Evolutionary conservation across 1,284 basidiomycete genomes (phyloP), one percentile per base, ranked within the genome.

Genomic region (Mycosarcoma maydis): DNA sequence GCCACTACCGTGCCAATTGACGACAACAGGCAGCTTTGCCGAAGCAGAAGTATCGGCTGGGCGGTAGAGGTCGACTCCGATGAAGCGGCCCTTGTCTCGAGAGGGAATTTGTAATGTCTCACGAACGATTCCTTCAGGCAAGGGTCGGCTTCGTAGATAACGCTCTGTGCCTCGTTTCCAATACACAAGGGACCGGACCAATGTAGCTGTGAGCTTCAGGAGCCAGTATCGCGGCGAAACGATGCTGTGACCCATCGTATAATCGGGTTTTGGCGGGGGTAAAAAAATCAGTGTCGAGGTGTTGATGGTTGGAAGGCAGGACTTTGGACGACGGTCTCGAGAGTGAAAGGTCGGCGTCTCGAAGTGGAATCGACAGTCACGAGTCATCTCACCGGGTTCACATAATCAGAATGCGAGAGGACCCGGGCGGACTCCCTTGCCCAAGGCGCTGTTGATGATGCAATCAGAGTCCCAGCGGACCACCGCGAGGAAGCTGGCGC

Each of bases 1-100:
- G 14, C 66, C 66, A 22, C 59, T 64, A 5, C 66, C 66, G n/a
- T 69, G 66, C 66, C 66, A 69, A 38, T 61, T 69, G 37, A 69
- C 41, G 5, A 64, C 9, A 2, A 59, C 51, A 0, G 59, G 59
- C n/a, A 69, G 56, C 34, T 56, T 59, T 32, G 17, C 26, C 1
- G 44, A 30, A 3, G 33, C 39, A 20, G 60, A 9, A 17, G 24
- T 44, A 41, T 20, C 33, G 13, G 56, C 48, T 8, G 66, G 66
- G 22, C 47, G 51, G 38, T 69, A 69, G 8, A 69, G 32, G 24
- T 69, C 66, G 22, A 69, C 56, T 16, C 55, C 46, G 34, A 69
- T 69, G 4, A 30, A 48, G 8, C 66, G 55, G 17, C 66, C 66
- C 14, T 62, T 37, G 26, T 69, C 55, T 4, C 66, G 55, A 13